These are phyloP conservation scores for Nemania abortiva DNA, from an alignment of 2,329 filamentous ascomycete genomes.

Conservation along the genomic window DNA sequence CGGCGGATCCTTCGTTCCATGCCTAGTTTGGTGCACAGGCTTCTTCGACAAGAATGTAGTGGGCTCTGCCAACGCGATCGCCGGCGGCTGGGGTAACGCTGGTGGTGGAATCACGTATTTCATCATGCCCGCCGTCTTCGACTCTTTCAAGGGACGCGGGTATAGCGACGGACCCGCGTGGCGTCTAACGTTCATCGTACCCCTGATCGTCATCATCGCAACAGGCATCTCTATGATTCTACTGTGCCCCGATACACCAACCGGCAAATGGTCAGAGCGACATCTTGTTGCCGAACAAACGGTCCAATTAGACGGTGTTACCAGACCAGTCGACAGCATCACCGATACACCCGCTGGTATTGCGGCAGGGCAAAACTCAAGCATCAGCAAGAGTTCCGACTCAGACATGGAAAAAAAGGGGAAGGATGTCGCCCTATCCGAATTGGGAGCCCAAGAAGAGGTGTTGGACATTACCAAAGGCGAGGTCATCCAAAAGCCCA, in stretches of 20 bases:
- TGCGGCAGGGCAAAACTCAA: constrained; percentile 56
- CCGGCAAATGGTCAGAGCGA: constrained; percentile 83
- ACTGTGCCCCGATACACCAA: constrained; percentile 84
- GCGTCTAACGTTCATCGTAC: constrained; percentile 87
- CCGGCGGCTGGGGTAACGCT: constrained; percentile 86
- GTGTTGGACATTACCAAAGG: constrained; percentile 67
- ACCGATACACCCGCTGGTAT: constrained; percentile 65
- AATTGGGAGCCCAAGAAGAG: constrained; percentile 53
- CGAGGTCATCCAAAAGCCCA: constrained; percentile 68
- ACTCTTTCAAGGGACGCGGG: constrained; percentile 75
- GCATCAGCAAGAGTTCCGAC: constrained; percentile 59
- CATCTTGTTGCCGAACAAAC: constrained; percentile 68
- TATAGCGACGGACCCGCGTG: constrained; percentile 78
- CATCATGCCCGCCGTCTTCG: constrained; percentile 90
- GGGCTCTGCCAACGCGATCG: constrained; percentile 86
- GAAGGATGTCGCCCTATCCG: constrained; percentile 62
- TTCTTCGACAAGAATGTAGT: constrained; percentile 96
- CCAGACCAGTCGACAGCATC: constrained; percentile 53
- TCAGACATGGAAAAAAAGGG: constrained; percentile 57
- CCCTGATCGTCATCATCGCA: constrained; percentile 78
- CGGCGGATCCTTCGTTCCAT: constrained; percentile 83
- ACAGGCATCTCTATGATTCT: constrained; percentile 77
- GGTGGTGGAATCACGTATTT: constrained; percentile 95
- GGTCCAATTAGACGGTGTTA: constrained; percentile 60
- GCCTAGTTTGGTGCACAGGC: constrained; percentile 91